These are phyloP conservation scores for Globisporangium splendens DNA, from an alignment of 352 stramenopile species.

Conservation along the genomic window DNA sequence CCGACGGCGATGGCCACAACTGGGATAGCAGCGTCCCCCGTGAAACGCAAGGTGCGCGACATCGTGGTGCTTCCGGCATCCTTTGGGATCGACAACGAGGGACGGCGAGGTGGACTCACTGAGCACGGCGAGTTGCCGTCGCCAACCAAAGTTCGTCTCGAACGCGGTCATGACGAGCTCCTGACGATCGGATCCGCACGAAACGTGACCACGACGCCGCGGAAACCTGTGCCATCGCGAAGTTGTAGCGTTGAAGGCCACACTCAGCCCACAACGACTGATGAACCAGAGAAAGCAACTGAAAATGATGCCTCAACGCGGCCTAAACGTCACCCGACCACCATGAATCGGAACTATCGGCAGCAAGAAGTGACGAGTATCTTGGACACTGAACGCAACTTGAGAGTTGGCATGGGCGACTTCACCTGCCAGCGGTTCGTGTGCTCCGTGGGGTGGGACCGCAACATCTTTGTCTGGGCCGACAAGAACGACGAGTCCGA, in stretches of 20 bases:
- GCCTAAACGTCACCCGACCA: not conserved
- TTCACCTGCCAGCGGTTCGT: slow-evolving; percentile 81
- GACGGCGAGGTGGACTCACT: slow-evolving; percentile 32
- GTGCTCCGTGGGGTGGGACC: slow-evolving; percentile 82
- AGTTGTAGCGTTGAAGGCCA: too few relatives aligned
- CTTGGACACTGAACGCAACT: slow-evolving; percentile 71
- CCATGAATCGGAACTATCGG: slow-evolving; percentile 35
- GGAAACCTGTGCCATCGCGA: too few relatives aligned
- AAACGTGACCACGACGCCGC: not conserved
- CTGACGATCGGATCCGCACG: not conserved
- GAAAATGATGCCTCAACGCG: not conserved
- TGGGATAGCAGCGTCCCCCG: slow-evolving; percentile 3
- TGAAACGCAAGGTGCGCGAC: slow-evolving; percentile 49
- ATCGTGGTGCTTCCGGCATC: slow-evolving; percentile 61
- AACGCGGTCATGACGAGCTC: slow-evolving; percentile 12
- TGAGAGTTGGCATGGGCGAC: slow-evolving; percentile 77
- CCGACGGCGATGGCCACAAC: not conserved
- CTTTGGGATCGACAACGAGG: slow-evolving; percentile 60
- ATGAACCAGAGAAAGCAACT: not conserved
- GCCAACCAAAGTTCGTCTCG: slow-evolving; percentile 31
- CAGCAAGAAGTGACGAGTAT: slow-evolving; percentile 85
- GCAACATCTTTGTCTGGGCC: slow-evolving; percentile 77
- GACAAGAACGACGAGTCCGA: slow-evolving; percentile 81
- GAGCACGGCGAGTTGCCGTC: slow-evolving; percentile 44
- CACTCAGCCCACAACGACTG: too few relatives aligned